These are phyloP conservation scores for Combretum micranthum DNA, from an alignment of 345 rosid genomes.

Conservation along the genomic window DNA sequence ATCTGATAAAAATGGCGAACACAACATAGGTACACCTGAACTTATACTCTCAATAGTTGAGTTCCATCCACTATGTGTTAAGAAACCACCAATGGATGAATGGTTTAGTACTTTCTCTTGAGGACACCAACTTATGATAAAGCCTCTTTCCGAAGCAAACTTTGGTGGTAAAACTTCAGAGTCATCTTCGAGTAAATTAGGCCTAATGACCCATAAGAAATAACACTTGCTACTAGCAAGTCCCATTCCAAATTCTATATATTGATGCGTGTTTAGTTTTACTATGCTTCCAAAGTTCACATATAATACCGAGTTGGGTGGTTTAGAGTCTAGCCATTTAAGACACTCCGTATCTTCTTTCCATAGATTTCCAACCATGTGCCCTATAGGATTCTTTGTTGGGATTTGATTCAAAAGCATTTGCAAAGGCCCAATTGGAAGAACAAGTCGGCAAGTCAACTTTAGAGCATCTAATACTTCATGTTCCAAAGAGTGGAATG, in stretches of 20 bases:
- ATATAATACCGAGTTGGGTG: too few species aligned
- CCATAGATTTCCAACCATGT: neutral
- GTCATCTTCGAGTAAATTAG: neutral
- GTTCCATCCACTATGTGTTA: too few species aligned
- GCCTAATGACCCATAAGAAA: constrained; percentile 1
- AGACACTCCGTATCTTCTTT: neutral
- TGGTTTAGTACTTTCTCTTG: too few species aligned
- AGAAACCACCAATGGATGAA: too few species aligned
- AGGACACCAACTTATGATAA: neutral
- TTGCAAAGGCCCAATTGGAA: too few species aligned
- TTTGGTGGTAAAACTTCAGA: neutral
- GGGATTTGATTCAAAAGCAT: too few species aligned
- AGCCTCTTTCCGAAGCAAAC: neutral
- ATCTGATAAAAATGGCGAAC: neutral
- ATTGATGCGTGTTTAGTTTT: neutral
- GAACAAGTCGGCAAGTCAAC: too few species aligned
- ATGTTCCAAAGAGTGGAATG: too few species aligned
- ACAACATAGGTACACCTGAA: too few species aligned
- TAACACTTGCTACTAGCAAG: neutral
- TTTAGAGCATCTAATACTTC: too few species aligned
- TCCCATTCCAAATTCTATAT: neutral
- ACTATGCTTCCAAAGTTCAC: neutral
- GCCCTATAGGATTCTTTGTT: too few species aligned
- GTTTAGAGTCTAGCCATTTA: neutral
- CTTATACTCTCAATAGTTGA: too few species aligned